Conservation (phyloP, 768 basidiomycete genomes). For the Agrocybe praecox region DNA sequence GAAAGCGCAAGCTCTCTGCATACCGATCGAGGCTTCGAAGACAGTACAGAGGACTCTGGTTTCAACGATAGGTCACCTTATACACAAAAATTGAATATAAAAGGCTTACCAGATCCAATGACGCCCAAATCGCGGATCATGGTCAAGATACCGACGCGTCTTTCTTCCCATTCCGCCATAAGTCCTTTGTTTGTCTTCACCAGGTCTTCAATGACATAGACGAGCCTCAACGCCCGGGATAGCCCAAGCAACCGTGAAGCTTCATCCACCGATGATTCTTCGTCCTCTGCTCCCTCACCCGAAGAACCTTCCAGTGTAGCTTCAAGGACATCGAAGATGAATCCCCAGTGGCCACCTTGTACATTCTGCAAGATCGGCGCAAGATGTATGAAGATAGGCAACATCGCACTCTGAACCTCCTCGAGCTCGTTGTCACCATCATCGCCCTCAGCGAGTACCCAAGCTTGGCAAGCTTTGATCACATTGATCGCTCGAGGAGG, state of each 20-base stretch:
- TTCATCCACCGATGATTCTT: slow-evolving; percentile 9
- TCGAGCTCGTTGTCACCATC: slow-evolving; percentile 74
- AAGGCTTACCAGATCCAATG: slow-evolving; percentile 48
- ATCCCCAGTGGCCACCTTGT: slow-evolving; percentile 89
- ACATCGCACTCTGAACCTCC: slow-evolving; percentile 78
- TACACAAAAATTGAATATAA: too few relatives aligned
- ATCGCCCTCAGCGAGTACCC: slow-evolving; percentile 66
- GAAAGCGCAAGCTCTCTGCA: slow-evolving; percentile 72
- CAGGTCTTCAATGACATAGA: slow-evolving; percentile 72
- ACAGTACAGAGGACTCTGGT: slow-evolving; percentile 21
- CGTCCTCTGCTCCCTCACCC: slow-evolving; percentile 8
- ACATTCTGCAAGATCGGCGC: slow-evolving; percentile 89
- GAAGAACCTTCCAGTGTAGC: slow-evolving; percentile 68
- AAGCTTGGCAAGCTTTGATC: slow-evolving; percentile 81
- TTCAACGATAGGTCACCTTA: too few relatives aligned
- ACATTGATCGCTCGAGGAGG: slow-evolving; percentile 86
- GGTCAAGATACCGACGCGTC: slow-evolving; percentile 51
- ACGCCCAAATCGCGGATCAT: slow-evolving; percentile 65
- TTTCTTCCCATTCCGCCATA: slow-evolving; percentile 66
- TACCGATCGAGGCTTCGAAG: slow-evolving; percentile 54
- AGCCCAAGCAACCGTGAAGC: slow-evolving; percentile 56
- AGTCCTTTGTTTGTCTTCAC: slow-evolving; percentile 73
- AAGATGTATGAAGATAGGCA: slow-evolving; percentile 70
- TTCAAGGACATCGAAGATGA: slow-evolving; percentile 88
- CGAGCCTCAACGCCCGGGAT: slow-evolving; percentile 69